Percentiles rank a stretch among this genome's conserved stretches.
These are phyloP conservation scores for Chytriomyces sp. DNA, from an alignment of 192 early-diverging fungal genomes.

Conservation along the genomic window DNA sequence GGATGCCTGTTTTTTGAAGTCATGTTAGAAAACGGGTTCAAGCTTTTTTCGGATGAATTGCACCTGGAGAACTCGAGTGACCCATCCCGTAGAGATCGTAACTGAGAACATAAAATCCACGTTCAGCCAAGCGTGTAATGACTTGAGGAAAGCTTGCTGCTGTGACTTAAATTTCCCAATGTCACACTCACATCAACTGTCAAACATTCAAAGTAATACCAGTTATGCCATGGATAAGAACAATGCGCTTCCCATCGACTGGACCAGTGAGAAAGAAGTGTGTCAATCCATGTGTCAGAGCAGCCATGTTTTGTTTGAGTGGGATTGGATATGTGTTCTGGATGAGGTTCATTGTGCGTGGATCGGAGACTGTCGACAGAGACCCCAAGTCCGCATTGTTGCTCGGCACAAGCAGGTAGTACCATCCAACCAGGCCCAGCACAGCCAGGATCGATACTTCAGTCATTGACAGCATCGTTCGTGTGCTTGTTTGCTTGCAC, in stretches of 20 bases:
- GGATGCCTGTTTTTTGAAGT: not conserved
- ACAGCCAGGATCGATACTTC: not conserved
- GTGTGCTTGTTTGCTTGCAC: too few species aligned
- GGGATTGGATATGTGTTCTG: constrained; percentile 3
- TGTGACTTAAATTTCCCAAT: constrained; percentile 1
- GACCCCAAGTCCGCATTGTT: constrained; percentile 10
- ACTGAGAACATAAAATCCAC: constrained; percentile 10
- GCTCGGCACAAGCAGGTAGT: constrained; percentile 5
- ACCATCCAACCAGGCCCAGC: not conserved
- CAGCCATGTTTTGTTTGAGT: not conserved
- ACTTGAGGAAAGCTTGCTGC: constrained; percentile 17
- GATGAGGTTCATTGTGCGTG: not conserved
- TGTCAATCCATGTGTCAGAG: not conserved
- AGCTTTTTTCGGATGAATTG: not conserved
- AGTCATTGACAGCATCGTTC: not conserved
- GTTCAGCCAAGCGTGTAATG: not conserved
- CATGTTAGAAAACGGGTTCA: not conserved
- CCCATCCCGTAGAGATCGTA: constrained; percentile 27
- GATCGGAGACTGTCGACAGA: not conserved
- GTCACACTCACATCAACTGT: not conserved
- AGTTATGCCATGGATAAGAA: constrained; percentile 27
- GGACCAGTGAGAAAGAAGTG: constrained; percentile 19
- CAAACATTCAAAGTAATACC: not conserved
- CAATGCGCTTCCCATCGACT: constrained; percentile 10
- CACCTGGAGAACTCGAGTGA: constrained; percentile 12